These are phyloP conservation scores for Sanghuangporus weigelae DNA, from an alignment of 1,284 basidiomycete genomes.

Conservation along the genomic window DNA sequence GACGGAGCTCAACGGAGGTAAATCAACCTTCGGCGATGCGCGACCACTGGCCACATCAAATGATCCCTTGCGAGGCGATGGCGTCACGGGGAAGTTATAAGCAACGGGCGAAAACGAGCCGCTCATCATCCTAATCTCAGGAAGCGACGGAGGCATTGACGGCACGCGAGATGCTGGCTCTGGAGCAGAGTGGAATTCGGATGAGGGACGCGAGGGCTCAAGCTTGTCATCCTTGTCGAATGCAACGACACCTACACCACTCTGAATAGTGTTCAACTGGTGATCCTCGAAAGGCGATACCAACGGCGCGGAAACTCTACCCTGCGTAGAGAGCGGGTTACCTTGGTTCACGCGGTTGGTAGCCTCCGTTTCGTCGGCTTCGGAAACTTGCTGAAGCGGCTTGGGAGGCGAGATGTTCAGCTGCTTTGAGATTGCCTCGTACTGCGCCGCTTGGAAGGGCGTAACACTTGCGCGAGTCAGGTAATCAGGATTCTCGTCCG, in stretches of 20 bases:
- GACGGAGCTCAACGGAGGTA: constrained; percentile 19
- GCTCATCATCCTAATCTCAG: constrained; percentile 39
- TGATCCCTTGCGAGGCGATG: constrained; percentile 26
- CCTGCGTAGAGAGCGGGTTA: not conserved
- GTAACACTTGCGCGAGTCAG: constrained; percentile 61
- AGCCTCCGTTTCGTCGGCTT: constrained; percentile 26
- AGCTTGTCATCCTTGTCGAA: constrained; percentile 17
- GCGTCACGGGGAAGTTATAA: constrained; percentile 29
- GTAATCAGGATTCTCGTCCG: constrained; percentile 42
- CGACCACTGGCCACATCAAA: constrained; percentile 23
- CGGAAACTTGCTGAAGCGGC: constrained; percentile 31
- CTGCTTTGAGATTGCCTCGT: constrained; percentile 58
- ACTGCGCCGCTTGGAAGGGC: constrained; percentile 68
- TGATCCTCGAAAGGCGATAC: constrained; percentile 1
- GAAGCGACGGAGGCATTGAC: constrained; percentile 47
- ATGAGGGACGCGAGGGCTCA: constrained; percentile 24
- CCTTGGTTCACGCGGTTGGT: not conserved
- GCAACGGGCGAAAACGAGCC: constrained; percentile 32
- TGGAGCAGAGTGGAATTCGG: constrained; percentile 34
- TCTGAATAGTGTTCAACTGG: not conserved
- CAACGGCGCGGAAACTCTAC: not conserved
- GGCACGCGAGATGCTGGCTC: constrained; percentile 37
- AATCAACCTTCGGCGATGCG: constrained; percentile 9
- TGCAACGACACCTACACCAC: not conserved
- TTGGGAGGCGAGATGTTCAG: constrained; percentile 42